phyloP scores from a whole-genome alignment of 805 yeast species.

The Candida berthetii region DNA sequence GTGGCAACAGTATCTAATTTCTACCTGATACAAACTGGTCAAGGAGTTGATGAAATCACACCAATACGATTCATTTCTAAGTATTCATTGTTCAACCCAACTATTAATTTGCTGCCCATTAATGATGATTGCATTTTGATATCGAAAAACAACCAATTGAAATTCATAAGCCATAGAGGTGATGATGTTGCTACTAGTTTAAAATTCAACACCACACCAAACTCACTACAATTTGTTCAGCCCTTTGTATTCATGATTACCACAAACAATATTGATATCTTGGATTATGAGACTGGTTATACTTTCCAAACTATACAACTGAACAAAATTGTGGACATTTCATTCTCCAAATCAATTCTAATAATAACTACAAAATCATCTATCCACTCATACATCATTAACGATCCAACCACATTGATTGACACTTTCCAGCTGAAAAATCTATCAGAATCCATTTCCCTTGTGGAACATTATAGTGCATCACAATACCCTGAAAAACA shows the following conservation, averaged over 20 bases:
- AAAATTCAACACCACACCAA: not conserved
- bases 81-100: not conserved
- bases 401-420: not conserved
- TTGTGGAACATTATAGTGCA: conserved; percentile 27
- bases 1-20: conserved; percentile 18
- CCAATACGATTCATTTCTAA: not conserved
- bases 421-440: not conserved
- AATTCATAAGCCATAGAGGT: not conserved
- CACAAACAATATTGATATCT: not conserved
- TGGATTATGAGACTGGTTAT: not conserved
- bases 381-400: not conserved
- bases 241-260: not conserved
- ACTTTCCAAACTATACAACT: not conserved
- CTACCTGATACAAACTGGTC: conserved; percentile 10
- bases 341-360: not conserved
- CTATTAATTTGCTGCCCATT: not conserved
- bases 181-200: not conserved
- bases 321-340: not conserved
- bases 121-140: not conserved
- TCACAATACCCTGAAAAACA: conserved; percentile 22
- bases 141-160: not conserved
- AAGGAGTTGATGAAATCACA: conserved; percentile 1
- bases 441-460: conserved; percentile 24
- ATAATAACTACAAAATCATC: not conserved
- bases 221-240: not conserved